Evolutionary conservation across 345 rosid genomes (phyloP).

Genomic region (Turritis glabra): DNA sequence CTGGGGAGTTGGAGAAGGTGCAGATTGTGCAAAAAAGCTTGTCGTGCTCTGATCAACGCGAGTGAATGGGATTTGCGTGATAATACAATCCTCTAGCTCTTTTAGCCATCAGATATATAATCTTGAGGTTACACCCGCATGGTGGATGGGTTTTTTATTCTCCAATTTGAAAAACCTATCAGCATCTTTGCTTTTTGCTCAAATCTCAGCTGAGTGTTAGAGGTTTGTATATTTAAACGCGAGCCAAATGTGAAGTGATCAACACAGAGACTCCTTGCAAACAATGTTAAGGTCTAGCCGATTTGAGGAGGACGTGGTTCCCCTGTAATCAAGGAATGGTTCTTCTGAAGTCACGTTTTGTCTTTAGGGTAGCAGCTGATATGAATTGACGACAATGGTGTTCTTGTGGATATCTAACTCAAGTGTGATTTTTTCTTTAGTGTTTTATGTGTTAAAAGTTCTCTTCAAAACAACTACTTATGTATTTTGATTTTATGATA

Average conservation of each 20-base stretch:
- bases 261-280: neutral
- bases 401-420: neutral
- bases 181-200: neutral
- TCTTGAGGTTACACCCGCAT: neutral
- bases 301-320: neutral
- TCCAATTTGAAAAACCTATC: neutral
- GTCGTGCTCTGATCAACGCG: neutral
- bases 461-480: neutral
- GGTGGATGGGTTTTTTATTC: constrained; percentile 4
- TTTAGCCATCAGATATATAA: neutral
- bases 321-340: neutral
- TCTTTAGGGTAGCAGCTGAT: constrained; percentile 21
- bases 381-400: neutral
- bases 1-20: neutral
- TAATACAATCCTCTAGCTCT: neutral
- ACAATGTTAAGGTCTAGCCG: neutral
- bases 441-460: neutral
- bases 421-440: constrained; percentile 2
- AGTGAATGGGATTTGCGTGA: neutral
- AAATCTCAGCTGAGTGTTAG: neutral
- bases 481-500: neutral
- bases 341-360: constrained; percentile 1
- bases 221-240: neutral
- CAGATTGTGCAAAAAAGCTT: neutral
- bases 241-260: neutral